A percentile compares a stretch with the other conserved stretches of the same genome.
Evolutionary conservation across 495 filamentous ascomycete species (phyloP).

Genomic region (Neurospora terricola): DNA sequence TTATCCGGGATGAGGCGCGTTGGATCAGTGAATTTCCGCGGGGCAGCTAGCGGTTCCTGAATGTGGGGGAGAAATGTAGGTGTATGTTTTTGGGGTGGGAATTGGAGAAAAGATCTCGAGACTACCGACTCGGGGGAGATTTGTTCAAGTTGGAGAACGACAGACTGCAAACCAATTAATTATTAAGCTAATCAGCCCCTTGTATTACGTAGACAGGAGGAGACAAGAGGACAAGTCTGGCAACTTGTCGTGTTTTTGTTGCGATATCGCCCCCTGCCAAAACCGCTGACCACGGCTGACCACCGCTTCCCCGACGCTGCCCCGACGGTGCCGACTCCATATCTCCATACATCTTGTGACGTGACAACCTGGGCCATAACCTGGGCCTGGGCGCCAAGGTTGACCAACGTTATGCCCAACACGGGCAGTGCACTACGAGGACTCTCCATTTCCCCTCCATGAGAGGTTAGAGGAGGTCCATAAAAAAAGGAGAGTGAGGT

Average conservation of each 20-base stretch:
- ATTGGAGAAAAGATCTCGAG: not conserved
- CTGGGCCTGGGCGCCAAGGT: not conserved
- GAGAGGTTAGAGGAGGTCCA: not conserved
- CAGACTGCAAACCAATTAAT: not conserved
- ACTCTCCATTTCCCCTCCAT: not conserved
- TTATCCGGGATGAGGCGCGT: not conserved
- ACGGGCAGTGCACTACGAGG: not conserved
- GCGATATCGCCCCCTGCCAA: not conserved
- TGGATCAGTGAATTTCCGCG: no score
- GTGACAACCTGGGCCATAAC: not conserved
- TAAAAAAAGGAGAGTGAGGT: not conserved
- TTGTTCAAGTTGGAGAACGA: not conserved
- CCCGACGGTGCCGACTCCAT: not conserved
- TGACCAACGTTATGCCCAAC: not conserved
- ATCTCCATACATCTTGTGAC: not conserved
- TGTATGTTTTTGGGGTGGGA: not conserved
- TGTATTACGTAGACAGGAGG: not conserved
- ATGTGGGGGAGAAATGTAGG: not conserved
- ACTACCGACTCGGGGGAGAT: not conserved
- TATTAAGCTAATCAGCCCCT: not conserved
- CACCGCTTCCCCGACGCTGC: not conserved
- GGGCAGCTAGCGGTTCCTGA: not conserved
- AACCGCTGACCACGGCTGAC: not conserved
- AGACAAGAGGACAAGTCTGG: not conserved
- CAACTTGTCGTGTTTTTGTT: not conserved